Evolutionary conservation across 805 yeast species (phyloP).

Genomic region (Priceomyces carsonii): DNA sequence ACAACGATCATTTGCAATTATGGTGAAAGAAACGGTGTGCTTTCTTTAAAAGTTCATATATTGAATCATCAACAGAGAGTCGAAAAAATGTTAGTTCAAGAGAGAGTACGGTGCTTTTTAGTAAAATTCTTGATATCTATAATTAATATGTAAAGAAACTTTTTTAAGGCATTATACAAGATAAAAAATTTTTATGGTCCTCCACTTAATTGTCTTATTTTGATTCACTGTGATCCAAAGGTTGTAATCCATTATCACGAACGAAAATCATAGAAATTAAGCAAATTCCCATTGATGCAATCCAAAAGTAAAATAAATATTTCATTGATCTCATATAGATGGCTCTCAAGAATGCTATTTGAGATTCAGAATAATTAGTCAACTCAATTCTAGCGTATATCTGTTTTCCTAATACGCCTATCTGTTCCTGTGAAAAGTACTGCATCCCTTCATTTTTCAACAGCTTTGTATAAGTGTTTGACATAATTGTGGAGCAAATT

Average conservation of each 20-base stretch:
- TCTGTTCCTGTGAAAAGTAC: background rate
- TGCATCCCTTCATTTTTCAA: conserved; percentile 10
- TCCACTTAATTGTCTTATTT: too few species aligned
- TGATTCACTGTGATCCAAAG: too few species aligned
- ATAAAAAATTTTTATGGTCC: too few species aligned
- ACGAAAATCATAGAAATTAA: conserved; percentile 29
- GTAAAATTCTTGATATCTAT: too few species aligned
- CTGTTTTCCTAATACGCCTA: conserved; percentile 19
- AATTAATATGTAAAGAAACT: too few species aligned
- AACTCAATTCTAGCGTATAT: conserved; percentile 21
- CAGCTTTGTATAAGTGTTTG: conserved; percentile 30
- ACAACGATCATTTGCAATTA: too few species aligned
- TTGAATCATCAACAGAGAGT: too few species aligned
- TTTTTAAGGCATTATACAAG: too few species aligned
- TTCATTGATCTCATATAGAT: conserved; percentile 29
- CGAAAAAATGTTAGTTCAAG: too few species aligned
- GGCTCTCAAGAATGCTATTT: conserved; percentile 16
- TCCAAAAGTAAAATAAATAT: conserved; percentile 31
- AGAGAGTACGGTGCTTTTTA: too few species aligned
- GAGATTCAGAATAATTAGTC: conserved; percentile 18
- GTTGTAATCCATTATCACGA: conserved; percentile 40
- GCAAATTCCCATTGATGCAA: conserved; percentile 36
- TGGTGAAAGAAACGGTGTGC: background rate
- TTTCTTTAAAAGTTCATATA: too few species aligned
- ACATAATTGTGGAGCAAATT: conserved; percentile 37